These are phyloP conservation scores for Tardiomyces digboiensis DNA, from an alignment of 1,139 yeast species.

Conservation along the genomic window DNA sequence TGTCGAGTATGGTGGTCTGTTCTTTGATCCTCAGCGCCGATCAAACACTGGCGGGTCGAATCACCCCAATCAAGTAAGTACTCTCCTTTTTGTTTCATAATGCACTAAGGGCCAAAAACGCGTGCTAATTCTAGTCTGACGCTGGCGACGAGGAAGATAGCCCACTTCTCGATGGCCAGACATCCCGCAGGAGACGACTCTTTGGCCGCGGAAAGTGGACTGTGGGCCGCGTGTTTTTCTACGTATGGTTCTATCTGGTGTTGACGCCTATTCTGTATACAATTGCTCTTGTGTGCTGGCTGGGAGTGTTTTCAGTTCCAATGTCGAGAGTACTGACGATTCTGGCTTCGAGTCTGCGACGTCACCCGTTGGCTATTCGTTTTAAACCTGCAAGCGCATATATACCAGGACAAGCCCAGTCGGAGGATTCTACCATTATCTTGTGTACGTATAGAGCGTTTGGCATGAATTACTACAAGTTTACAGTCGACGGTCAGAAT, in stretches of 20 bases:
- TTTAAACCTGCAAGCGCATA: slow-evolving; percentile 44
- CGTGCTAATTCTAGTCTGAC: slow-evolving; percentile 3
- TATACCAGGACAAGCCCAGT: slow-evolving; percentile 11
- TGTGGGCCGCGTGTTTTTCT: slow-evolving; percentile 71
- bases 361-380: slow-evolving; percentile 82
- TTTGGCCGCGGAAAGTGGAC: slow-evolving; percentile 97
- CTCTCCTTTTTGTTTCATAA: not conserved
- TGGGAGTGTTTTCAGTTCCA: slow-evolving; percentile 83
- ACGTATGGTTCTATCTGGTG: slow-evolving; percentile 56
- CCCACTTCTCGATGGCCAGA: slow-evolving; percentile 4
- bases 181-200: slow-evolving; percentile 36
- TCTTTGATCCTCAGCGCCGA: slow-evolving; percentile 47
- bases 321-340: slow-evolving; percentile 73
- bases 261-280: slow-evolving; percentile 57
- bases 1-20: slow-evolving; percentile 45
- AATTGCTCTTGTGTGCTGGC: slow-evolving; percentile 62
- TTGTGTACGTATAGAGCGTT: slow-evolving; percentile 87
- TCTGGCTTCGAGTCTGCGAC: slow-evolving; percentile 67
- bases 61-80: not conserved
- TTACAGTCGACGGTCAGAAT: slow-evolving; percentile 94
- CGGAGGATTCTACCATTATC: slow-evolving; percentile 35
- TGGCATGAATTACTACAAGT: slow-evolving; percentile 89
- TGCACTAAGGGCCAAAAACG: not conserved
- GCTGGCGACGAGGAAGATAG: slow-evolving; percentile 16
- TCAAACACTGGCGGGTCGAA: not conserved